Evolutionary conservation across 2,329 filamentous ascomycete species (phyloP).

Genomic region (Helminthosporium solani): DNA sequence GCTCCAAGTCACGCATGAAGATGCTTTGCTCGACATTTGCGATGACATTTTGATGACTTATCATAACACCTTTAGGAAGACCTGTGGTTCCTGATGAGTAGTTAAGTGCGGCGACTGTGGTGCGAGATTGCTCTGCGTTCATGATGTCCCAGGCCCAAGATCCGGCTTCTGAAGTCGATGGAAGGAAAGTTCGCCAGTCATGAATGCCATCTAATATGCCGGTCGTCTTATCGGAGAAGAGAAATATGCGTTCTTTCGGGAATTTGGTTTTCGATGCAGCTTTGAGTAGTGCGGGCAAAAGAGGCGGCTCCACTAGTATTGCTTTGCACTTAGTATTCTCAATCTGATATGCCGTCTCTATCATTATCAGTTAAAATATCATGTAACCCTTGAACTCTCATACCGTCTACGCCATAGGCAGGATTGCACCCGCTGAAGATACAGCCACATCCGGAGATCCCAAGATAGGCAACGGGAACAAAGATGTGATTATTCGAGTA

Average conservation of each 20-base stretch:
- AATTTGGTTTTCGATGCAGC: conserved; percentile 47
- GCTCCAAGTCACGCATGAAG: conserved; percentile 42
- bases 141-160: conserved; percentile 48
- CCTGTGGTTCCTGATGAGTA: conserved; percentile 35
- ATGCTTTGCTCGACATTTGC: conserved; percentile 43
- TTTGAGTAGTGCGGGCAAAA: conserved; percentile 48
- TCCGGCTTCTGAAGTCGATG: conserved; percentile 30
- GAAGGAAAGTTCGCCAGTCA: conserved; percentile 49
- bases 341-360: conserved; percentile 56
- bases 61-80: conserved; percentile 48
- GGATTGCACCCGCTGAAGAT: conserved; percentile 60
- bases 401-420: conserved; percentile 52
- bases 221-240: conserved; percentile 49
- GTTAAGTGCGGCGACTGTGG: conserved; percentile 25
- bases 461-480: conserved; percentile 56
- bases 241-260: conserved; percentile 48
- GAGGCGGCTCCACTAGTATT: conserved; percentile 52
- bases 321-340: conserved; percentile 53
- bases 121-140: conserved; percentile 36
- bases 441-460: conserved; percentile 54
- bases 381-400: not conserved
- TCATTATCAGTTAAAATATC: not conserved
- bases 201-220: conserved; percentile 34
- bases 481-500: conserved; percentile 58
- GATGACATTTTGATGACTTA: conserved; percentile 47